phyloP scores from a whole-genome alignment of 768 basidiomycete genomes.

The Leucogyrophana mollusca region DNA sequence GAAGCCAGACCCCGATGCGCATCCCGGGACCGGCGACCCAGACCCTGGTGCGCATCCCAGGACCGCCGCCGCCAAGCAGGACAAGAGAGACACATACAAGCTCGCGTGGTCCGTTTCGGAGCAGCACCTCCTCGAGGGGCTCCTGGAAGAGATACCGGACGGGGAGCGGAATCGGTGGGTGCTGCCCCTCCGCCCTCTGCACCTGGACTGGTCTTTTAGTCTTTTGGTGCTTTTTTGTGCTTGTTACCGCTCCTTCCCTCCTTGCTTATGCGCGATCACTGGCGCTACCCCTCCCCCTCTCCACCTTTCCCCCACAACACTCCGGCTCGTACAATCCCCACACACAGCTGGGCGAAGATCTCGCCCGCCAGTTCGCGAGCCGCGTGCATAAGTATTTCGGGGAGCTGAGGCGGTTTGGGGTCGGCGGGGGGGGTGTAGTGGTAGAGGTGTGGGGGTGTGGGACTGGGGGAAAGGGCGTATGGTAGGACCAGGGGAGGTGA shows the following conservation, averaged over 20 bases:
- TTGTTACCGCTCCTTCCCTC: no score
- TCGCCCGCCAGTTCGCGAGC: constrained; percentile 84
- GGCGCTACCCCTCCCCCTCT: no score
- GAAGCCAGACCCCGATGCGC: neutral
- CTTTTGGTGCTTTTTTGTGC: no score
- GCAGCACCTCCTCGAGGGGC: constrained; percentile 72
- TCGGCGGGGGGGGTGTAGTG: constrained; percentile 37
- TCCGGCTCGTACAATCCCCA: no score
- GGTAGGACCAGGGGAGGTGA: no score
- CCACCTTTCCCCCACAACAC: no score
- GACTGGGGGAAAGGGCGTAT: no score
- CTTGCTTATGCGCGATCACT: no score
- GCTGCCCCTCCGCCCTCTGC: neutral
- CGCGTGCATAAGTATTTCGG: constrained; percentile 88
- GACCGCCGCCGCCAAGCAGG: no score
- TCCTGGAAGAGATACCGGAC: constrained; percentile 74
- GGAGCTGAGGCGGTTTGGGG: constrained; percentile 74
- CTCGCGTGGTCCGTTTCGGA: constrained; percentile 75
- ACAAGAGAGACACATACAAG: constrained; percentile 90
- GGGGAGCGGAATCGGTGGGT: constrained; percentile 72
- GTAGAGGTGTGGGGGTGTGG: no score
- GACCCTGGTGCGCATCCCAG: no score
- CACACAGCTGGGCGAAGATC: constrained; percentile 80
- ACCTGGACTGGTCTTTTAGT: no score
- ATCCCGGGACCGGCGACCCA: neutral